phyloP scores from a whole-genome alignment of 1,139 yeast genomes.

The Kodamaea sp. region DNA sequence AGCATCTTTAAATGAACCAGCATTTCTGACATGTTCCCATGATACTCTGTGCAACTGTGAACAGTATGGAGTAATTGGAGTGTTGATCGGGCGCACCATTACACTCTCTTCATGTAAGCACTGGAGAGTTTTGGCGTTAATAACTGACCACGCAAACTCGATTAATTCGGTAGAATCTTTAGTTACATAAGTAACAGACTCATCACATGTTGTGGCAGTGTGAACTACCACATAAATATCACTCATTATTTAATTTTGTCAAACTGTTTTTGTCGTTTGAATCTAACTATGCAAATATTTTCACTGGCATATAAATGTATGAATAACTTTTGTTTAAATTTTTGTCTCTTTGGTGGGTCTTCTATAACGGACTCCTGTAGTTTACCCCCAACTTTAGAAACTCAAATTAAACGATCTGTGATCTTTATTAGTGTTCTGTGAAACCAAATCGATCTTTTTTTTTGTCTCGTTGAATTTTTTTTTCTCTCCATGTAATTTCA shows the following conservation, averaged over 20 bases:
- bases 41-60: conserved; percentile 50
- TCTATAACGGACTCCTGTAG: no score
- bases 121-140: conserved; percentile 39
- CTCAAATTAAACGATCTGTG: no score
- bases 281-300: no score
- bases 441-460: no score
- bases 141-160: conserved; percentile 61
- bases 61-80: conserved; percentile 66
- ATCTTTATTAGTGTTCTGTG: no score
- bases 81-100: conserved; percentile 59
- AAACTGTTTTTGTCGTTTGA: no score
- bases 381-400: no score
- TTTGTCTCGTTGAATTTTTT: no score
- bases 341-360: no score
- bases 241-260: conserved; percentile 32
- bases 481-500: no score
- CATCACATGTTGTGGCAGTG: conserved; percentile 68
- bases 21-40: conserved; percentile 61
- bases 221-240: conserved; percentile 63
- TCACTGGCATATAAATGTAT: no score
- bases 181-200: conserved; percentile 53
- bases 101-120: conserved; percentile 38
- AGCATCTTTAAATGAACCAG: conserved; percentile 59
- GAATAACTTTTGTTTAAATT: no score
- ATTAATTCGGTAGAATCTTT: conserved; percentile 65